Evolutionary conservation across 257 asterid species (phyloP).

Genomic region (Nicotiana otophora): DNA sequence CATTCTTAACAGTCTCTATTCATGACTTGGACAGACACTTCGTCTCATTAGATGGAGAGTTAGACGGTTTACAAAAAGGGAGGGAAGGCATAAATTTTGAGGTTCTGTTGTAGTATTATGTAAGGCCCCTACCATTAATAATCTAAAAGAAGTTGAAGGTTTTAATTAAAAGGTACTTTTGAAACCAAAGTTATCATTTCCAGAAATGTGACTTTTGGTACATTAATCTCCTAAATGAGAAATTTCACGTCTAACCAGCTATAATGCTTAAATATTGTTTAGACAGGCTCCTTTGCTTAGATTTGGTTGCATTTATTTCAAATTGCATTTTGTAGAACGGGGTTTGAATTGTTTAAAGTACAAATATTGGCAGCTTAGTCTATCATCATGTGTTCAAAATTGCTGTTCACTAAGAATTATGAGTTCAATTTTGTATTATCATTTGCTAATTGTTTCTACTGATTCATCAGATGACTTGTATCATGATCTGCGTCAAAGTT

Average conservation of each 20-base stretch:
- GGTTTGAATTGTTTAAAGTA: background rate
- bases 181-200: background rate
- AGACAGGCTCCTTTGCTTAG: background rate
- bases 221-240: background rate
- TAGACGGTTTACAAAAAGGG: too few species aligned
- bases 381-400: background rate
- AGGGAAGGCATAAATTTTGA: too few species aligned
- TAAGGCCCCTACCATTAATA: too few species aligned
- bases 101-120: too few species aligned
- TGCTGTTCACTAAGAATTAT: background rate
- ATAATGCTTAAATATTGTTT: background rate
- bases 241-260: background rate
- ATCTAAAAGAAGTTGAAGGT: too few species aligned
- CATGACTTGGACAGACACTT: too few species aligned
- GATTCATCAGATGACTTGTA: constrained; percentile 9
- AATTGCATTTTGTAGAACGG: background rate
- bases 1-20: too few species aligned
- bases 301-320: background rate
- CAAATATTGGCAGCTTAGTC: background rate
- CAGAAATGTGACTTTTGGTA: background rate
- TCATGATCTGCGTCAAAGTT: constrained; percentile 3
- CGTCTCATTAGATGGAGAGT: too few species aligned
- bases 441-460: background rate
- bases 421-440: background rate
- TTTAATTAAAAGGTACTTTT: too few species aligned